A percentile compares a stretch with the other conserved stretches of the same genome.
These are phyloP conservation scores for Cladophialophora chaetospira DNA, from an alignment of 2,329 filamentous ascomycete species.

Conservation along the genomic window DNA sequence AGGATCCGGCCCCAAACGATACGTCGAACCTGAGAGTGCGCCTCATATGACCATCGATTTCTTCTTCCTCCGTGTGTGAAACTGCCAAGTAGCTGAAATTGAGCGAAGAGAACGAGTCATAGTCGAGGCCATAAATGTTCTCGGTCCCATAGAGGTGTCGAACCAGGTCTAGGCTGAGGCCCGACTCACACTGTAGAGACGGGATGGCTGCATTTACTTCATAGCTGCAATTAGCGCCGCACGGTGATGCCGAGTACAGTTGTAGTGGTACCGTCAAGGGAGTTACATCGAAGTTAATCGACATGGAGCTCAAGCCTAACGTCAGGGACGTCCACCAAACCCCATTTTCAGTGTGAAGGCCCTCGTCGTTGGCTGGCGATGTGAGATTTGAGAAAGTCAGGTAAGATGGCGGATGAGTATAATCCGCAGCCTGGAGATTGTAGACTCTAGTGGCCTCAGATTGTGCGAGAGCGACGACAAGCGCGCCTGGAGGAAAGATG, in stretches of 20 bases:
- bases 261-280: not conserved
- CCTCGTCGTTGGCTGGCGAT: not conserved
- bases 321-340: not conserved
- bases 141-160: not conserved
- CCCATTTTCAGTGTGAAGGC: not conserved
- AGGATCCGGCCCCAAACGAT: not conserved
- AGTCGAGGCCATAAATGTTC: not conserved
- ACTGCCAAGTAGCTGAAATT: constrained; percentile 4
- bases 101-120: not conserved
- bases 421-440: not conserved
- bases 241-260: not conserved
- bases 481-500: not conserved
- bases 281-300: not conserved
- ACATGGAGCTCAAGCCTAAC: not conserved
- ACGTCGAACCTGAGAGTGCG: not conserved
- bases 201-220: not conserved
- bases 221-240: not conserved
- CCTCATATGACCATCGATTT: not conserved
- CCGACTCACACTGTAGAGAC: not conserved
- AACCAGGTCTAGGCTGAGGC: not conserved
- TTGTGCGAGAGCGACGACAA: not conserved
- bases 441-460: not conserved
- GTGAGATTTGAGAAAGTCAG: not conserved
- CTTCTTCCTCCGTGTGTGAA: not conserved
- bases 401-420: not conserved